These are phyloP conservation scores for Tolypocladium paradoxum DNA, from an alignment of 2,329 filamentous ascomycete genomes.

Conservation along the genomic window DNA sequence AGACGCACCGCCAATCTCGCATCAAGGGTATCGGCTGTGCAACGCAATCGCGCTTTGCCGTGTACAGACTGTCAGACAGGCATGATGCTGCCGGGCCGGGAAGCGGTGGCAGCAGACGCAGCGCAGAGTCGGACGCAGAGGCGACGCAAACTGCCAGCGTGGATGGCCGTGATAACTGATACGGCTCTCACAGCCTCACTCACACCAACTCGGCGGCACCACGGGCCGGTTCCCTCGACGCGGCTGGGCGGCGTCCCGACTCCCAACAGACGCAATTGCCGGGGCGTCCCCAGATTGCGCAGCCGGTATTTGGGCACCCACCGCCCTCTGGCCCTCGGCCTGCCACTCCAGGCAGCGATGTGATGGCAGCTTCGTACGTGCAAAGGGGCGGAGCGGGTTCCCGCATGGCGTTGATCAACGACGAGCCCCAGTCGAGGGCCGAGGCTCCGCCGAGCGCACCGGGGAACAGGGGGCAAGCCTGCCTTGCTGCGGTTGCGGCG, in stretches of 20 bases:
- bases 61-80: too few relatives aligned
- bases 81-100: background rate
- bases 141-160: background rate
- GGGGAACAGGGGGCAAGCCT: background rate
- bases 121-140: background rate
- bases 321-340: background rate
- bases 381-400: background rate
- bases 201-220: background rate
- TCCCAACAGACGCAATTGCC: background rate
- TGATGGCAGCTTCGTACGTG: background rate
- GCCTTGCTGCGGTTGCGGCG: background rate
- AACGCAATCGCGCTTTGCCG: background rate
- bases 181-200: too few relatives aligned
- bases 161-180: background rate
- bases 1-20: background rate
- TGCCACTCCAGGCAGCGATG: background rate
- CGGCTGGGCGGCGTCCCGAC: too few relatives aligned
- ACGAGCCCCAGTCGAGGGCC: background rate
- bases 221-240: background rate
- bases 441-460: background rate
- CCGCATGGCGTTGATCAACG: background rate
- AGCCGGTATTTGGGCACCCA: background rate
- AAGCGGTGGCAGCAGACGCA: background rate
- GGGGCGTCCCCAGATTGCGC: background rate
- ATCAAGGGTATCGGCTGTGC: background rate